Base-by-base conservation (phyloP, 2,329 filamentous ascomycete genomes). In the Exophiala spinifera region DNA sequence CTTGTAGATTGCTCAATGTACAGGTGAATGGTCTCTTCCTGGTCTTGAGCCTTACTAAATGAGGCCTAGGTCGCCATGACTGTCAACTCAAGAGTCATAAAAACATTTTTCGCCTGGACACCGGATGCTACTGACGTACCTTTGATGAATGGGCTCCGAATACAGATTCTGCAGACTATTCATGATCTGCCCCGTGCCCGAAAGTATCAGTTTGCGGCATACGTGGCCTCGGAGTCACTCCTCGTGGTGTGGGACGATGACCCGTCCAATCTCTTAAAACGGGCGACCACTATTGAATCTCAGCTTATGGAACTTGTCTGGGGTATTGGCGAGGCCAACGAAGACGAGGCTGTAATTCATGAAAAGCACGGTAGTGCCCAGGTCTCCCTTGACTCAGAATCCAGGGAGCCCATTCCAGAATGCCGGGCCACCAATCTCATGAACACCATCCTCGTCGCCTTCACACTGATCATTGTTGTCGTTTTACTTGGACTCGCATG, bases 231-330 rank as follows among this genome's bases (percentile, higher is more conserved):
- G 0, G 84, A 88, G 58, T 82, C 82, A 3, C 74, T 91, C 4
- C 74, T 94, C 1, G 75, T 92, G 1, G 87, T 92, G 1, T 94
- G 89, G 89, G 88, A 92, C 61, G 88, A 92, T 61, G 87, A 91
- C 53, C 82, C 88, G 0, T 76, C 86, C 52, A 83, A 89, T 64
- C 74, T 92, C 7, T 76, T 91, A 4, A 73, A 81, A 51, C 78
- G 88, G 51, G 88, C 87, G 42, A 84, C 85, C 65, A 78, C 79
- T 31, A 90, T 92, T 56, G 87, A 92, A 69, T 80, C 81, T 2
- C 86, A 90, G 67, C 75, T 92, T 40, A 89, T 91, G 84, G 82
- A 88, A 63, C 75, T 91, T 1, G 85, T 91, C 1, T 90, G 87
- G 87, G 82, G 83, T 67, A 76, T 77, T 2, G 79, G 78, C 2